Evolutionary conservation across 176 grass and related monocot genomes (phyloP).

Genomic region (Lolium multiflorum): DNA sequence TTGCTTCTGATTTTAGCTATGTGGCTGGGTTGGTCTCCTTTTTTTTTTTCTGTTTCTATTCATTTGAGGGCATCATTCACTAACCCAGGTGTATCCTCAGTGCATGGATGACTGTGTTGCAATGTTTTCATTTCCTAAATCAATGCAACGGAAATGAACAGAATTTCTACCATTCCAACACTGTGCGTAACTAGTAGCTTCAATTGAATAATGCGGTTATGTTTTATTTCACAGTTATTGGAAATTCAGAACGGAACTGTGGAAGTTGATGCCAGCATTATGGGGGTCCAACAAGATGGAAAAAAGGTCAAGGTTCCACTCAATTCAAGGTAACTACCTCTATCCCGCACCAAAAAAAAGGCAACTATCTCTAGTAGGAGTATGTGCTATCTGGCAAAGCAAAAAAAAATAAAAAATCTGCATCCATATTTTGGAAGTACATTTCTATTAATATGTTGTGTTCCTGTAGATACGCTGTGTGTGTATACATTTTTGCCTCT

Average conservation of each 20-base stretch:
- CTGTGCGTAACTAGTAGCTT: slow-evolving; percentile 15
- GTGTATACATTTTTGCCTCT: neutral
- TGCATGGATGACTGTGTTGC: slow-evolving; percentile 4
- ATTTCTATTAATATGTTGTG: slow-evolving; percentile 9
- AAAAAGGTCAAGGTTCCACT: slow-evolving; percentile 92
- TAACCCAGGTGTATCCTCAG: neutral
- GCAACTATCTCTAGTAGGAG: neutral
- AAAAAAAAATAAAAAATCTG: neutral
- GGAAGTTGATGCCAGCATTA: slow-evolving; percentile 77
- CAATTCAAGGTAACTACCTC: slow-evolving; percentile 72
- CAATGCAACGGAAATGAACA: slow-evolving; percentile 22
- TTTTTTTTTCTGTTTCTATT: neutral
- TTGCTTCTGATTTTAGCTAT: neutral
- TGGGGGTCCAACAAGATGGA: slow-evolving; percentile 77
- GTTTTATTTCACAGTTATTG: slow-evolving; percentile 63
- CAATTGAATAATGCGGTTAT: slow-evolving; percentile 11
- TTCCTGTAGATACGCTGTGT: neutral
- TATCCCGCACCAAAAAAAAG: neutral
- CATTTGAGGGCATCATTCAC: slow-evolving; percentile 16
- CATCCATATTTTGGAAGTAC: slow-evolving; percentile 3
- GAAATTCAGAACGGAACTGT: slow-evolving; percentile 84
- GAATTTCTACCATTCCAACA: neutral
- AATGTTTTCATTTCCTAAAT: slow-evolving; percentile 1
- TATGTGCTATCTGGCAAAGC: slow-evolving; percentile 27
- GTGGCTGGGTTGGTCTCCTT: neutral